phyloP scores from a whole-genome alignment of 495 filamentous ascomycete genomes.

The Cairneyella variabilis region DNA sequence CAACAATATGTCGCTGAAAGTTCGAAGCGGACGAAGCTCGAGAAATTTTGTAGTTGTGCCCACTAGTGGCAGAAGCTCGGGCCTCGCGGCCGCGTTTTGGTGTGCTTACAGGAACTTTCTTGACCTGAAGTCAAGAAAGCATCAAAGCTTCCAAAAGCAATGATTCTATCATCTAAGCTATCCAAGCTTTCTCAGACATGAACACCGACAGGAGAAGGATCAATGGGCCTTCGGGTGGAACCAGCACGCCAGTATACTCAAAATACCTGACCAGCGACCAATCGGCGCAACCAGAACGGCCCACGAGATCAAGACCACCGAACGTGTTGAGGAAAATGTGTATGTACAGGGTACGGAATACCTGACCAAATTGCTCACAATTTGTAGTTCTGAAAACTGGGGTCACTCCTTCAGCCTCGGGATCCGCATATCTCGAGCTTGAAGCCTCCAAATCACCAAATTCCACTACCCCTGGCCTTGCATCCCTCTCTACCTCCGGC shows the following conservation, averaged over 20 bases:
- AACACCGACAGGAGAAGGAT: slow-evolving; percentile 89
- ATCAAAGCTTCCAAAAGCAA: too few relatives aligned
- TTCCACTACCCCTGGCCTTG: slow-evolving; percentile 43
- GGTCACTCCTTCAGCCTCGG: slow-evolving; percentile 87
- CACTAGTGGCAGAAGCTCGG: slow-evolving; percentile 1
- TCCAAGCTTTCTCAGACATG: neutral
- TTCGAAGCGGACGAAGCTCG: neutral
- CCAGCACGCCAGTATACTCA: slow-evolving; percentile 59
- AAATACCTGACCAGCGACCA: slow-evolving; percentile 33
- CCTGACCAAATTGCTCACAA: slow-evolving; percentile 11
- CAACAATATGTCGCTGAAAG: too few relatives aligned
- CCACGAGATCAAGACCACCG: slow-evolving; percentile 49
- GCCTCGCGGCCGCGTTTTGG: slow-evolving; percentile 9
- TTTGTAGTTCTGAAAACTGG: slow-evolving; percentile 80
- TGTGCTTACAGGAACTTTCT: too few relatives aligned
- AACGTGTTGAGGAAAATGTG: slow-evolving; percentile 78
- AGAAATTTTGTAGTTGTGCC: slow-evolving; percentile 4
- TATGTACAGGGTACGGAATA: slow-evolving; percentile 42
- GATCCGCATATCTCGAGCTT: slow-evolving; percentile 91
- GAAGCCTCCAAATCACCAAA: slow-evolving; percentile 51
- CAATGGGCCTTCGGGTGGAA: slow-evolving; percentile 80
- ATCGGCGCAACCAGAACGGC: slow-evolving; percentile 31
- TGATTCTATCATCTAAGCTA: neutral
- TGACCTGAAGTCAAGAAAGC: neutral
- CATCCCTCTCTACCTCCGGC: slow-evolving; percentile 47